Base-by-base conservation (phyloP, 129 eudicot species). In the Arctium minus region DNA sequence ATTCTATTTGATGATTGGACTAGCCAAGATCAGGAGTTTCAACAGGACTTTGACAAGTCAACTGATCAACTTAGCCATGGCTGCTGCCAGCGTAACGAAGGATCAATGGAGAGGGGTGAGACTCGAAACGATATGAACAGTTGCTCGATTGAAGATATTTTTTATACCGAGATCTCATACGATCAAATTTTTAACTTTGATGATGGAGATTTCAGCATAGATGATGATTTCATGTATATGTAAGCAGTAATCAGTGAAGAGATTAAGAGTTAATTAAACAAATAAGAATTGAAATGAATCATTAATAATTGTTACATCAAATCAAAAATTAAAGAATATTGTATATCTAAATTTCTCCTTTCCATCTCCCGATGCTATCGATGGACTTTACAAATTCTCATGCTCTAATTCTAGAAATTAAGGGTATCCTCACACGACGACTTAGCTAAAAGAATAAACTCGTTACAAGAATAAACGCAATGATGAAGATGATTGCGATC, bases 1-100 rank as follows among this genome's bases (percentile, higher is more conserved):
- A 64, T 87, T 77, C 32, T 87, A 15, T 91, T 87, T 86, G 87
- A 89, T 39, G 92, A 91, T 1, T 89, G 95, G 95, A 80, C 87
- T n/a, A 36, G 79, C 9, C n/a, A 69, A n/a, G 85, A 91, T 65
- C 75, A 46, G 15, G 87, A 80, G 62, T 65, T 65, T 30, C 85
- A 33, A 44, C 80, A 77, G 0, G 86, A 81, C 2, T 32, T 76
- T 65, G 56, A 37, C 9, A 67, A 8, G 48, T 50, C 74, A 31
- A 10, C 3, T 36, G 80, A 56, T 60, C 78, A 76, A 17, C 18
- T 75, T 65, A 82, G 56, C 5, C 80, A 82, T 42, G 85, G 38
- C 2, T 68, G 38, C 36, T 22, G 27, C 27, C 31, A 33, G 2
- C 42, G 29, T 37, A n/a, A 42, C 18, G 33, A 73, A 38, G 39